Conservation (phyloP, 805 yeast genomes). For the Metschnikowia kunwiensis region DNA sequence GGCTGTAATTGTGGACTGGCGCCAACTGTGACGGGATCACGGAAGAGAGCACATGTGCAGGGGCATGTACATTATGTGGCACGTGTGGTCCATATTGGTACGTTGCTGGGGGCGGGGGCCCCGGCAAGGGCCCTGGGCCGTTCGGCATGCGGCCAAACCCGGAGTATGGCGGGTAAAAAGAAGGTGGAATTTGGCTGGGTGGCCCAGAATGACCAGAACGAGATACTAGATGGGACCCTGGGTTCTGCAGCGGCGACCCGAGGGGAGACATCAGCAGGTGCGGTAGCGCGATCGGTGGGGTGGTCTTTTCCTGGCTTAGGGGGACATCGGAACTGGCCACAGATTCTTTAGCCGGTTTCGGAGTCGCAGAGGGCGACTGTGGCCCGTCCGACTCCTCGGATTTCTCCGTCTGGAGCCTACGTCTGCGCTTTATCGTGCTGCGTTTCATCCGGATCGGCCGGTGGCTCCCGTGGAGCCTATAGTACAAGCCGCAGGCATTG, state of each 20-base stretch:
- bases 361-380: neutral
- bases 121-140: constrained; percentile 43
- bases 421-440: constrained; percentile 70
- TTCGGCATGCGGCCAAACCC: constrained; percentile 37
- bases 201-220: too few species aligned
- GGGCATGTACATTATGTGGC: too few species aligned
- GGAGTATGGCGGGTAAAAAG: constrained; percentile 33
- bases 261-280: constrained; percentile 5
- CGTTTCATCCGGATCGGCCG: constrained; percentile 76
- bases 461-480: constrained; percentile 69
- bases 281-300: too few species aligned
- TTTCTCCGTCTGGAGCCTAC: constrained; percentile 35
- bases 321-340: neutral
- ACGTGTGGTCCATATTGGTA: too few species aligned
- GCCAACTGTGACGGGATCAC: neutral
- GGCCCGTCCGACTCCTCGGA: constrained; percentile 1
- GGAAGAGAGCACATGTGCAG: too few species aligned
- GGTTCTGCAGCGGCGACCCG: neutral
- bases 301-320: constrained; percentile 1
- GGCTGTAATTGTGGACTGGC: too few species aligned
- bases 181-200: constrained; percentile 8
- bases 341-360: too few species aligned
- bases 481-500: constrained; percentile 84
- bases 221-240: too few species aligned
- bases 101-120: constrained; percentile 34